These are phyloP conservation scores for Plantago ovata DNA, from an alignment of 257 asterid species.

Conservation along the genomic window DNA sequence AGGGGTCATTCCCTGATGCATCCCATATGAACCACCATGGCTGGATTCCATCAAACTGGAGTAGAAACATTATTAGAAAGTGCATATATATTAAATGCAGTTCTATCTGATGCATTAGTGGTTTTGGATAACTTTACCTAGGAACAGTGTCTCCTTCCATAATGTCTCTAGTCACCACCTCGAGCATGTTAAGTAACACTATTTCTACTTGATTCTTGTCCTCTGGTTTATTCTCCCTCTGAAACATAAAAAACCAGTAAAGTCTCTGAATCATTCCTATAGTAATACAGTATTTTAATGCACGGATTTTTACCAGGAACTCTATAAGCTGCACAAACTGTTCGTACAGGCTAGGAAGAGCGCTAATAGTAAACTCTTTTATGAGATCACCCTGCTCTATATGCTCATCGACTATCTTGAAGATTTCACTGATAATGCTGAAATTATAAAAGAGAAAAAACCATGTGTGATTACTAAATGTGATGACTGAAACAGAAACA, in stretches of 20 bases:
- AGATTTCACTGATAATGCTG: conserved; percentile 75
- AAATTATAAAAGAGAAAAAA: conserved; percentile 24
- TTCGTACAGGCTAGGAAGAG: conserved; percentile 71
- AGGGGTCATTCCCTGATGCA: conserved; percentile 67
- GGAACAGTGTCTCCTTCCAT: conserved; percentile 69
- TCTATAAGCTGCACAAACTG: conserved; percentile 86
- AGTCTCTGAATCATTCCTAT: neutral
- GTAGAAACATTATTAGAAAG: conserved; percentile 17
- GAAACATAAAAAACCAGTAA: conserved; percentile 23
- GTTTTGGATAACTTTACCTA: conserved; percentile 38
- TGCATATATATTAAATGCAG: conserved; percentile 18
- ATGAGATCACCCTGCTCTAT: conserved; percentile 54
- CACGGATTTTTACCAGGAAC: conserved; percentile 52
- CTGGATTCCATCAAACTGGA: conserved; percentile 71
- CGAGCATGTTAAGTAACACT: conserved; percentile 90
- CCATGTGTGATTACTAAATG: conserved; percentile 5
- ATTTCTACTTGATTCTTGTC: conserved; percentile 88
- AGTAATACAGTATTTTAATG: neutral
- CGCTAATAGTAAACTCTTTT: conserved; percentile 55
- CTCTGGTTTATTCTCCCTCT: conserved; percentile 72
- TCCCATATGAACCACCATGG: conserved; percentile 68
- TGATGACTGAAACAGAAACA: conserved; percentile 9
- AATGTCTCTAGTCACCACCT: conserved; percentile 93
- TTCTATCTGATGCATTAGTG: no score
- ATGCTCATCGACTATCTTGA: conserved; percentile 69